phyloP scores from a whole-genome alignment of 192 early-diverging fungal genomes.

The Linnemannia schmuckeri region DNA sequence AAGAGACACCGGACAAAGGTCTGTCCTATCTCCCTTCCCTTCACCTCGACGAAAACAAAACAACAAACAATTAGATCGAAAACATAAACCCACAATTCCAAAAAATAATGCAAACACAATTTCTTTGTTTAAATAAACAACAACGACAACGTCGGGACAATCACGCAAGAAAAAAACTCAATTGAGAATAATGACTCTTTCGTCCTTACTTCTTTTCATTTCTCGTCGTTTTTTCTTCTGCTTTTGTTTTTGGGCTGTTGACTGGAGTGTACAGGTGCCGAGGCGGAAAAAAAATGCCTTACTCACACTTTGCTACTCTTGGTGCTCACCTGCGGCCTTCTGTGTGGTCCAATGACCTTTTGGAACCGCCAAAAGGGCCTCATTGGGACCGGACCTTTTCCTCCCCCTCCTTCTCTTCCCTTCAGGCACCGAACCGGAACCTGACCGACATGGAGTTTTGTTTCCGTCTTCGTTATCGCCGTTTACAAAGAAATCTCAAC shows the following conservation, averaged over 20 bases:
- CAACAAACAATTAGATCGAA: background rate
- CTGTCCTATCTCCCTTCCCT: background rate
- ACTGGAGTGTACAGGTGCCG: background rate
- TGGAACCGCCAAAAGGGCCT: background rate
- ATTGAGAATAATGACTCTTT: background rate
- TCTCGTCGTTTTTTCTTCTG: background rate
- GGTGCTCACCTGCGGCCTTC: background rate
- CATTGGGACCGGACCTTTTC: too few species aligned
- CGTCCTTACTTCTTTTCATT: background rate
- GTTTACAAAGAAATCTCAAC: background rate
- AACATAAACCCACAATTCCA: background rate
- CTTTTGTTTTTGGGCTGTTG: background rate
- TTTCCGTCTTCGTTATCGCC: background rate
- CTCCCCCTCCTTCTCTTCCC: background rate
- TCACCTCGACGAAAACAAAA: background rate
- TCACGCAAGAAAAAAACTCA: background rate
- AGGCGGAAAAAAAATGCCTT: background rate
- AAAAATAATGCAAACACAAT: background rate
- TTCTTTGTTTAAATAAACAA: background rate
- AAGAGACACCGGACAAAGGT: background rate
- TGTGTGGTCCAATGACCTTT: background rate
- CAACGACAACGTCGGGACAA: background rate
- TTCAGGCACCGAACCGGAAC: background rate
- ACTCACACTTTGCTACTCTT: background rate
- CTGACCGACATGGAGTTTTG: too few species aligned